phyloP scores from a whole-genome alignment of 805 yeast genomes.

The Saccharomycopsis lassenensis region DNA sequence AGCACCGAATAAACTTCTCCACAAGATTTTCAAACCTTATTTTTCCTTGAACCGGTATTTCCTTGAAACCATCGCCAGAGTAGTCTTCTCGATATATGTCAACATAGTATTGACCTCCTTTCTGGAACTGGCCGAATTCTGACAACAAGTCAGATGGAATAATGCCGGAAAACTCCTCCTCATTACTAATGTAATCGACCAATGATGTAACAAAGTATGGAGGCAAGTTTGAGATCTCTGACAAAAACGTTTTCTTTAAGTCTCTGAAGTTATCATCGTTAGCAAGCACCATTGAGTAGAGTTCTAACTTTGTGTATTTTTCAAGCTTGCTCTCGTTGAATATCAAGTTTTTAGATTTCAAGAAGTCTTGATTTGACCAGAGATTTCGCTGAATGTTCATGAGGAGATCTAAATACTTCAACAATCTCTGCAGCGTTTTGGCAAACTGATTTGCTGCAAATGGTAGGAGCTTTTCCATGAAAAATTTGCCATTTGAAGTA shows the following conservation, averaged over 20 bases:
- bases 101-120: slow-evolving; percentile 7
- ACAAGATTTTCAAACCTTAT: slow-evolving; percentile 9
- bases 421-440: too few relatives aligned
- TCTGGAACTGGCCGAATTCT: background rate
- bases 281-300: background rate
- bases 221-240: background rate
- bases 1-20: slow-evolving; percentile 4
- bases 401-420: too few relatives aligned
- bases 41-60: slow-evolving; percentile 6
- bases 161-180: too few relatives aligned
- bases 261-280: background rate
- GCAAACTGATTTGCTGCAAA: too few relatives aligned
- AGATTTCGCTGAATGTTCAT: too few relatives aligned
- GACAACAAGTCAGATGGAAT: too few relatives aligned
- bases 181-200: too few relatives aligned
- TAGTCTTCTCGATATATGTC: background rate
- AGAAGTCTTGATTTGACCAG: too few relatives aligned
- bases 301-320: background rate
- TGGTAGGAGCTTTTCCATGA: too few relatives aligned
- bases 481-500: too few relatives aligned
- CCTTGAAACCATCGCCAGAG: slow-evolving; percentile 8
- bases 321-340: background rate
- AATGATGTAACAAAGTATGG: too few relatives aligned
- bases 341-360: background rate
- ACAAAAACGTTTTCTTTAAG: background rate